Evolutionary conservation across 768 basidiomycete genomes (phyloP).

Genomic region (Russula foetens): DNA sequence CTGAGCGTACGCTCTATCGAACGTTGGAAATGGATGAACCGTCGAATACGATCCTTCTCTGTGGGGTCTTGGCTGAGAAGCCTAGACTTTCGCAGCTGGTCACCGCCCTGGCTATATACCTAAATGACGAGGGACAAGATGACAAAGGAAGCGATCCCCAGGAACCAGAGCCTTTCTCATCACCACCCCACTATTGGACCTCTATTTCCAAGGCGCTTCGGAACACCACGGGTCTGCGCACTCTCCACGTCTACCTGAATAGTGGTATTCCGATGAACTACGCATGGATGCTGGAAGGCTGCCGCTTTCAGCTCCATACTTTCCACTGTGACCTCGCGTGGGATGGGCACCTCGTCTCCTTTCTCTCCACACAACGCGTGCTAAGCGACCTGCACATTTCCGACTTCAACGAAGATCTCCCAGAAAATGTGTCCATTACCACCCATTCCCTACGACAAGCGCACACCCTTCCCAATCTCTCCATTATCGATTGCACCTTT

Average conservation of each 20-base stretch:
- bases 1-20: slow-evolving; percentile 54
- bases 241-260: slow-evolving; percentile 42
- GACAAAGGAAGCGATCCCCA: slow-evolving; percentile 20
- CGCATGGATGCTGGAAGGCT: slow-evolving; percentile 34
- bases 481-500: slow-evolving; percentile 59
- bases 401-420: slow-evolving; percentile 28
- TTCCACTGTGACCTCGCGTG: slow-evolving; percentile 64
- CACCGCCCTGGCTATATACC: slow-evolving; percentile 44
- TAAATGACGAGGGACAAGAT: slow-evolving; percentile 26
- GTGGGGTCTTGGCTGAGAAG: slow-evolving; percentile 37
- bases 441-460: slow-evolving; percentile 24
- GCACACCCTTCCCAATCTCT: slow-evolving; percentile 38
- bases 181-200: slow-evolving; percentile 41
- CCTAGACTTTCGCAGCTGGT: slow-evolving; percentile 46
- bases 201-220: slow-evolving; percentile 42
- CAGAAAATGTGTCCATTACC: slow-evolving; percentile 20
- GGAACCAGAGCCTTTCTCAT: slow-evolving; percentile 20
- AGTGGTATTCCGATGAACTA: slow-evolving; percentile 23
- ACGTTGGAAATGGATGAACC: slow-evolving; percentile 41
- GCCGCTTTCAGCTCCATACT: slow-evolving; percentile 45
- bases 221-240: slow-evolving; percentile 38
- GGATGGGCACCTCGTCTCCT: slow-evolving; percentile 46
- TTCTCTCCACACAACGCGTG: slow-evolving; percentile 40
- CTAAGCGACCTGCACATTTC: slow-evolving; percentile 41
- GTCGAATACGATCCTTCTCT: slow-evolving; percentile 35